phyloP scores from a whole-genome alignment of 2,329 filamentous ascomycete species.

The Apiospora phragmitis region DNA sequence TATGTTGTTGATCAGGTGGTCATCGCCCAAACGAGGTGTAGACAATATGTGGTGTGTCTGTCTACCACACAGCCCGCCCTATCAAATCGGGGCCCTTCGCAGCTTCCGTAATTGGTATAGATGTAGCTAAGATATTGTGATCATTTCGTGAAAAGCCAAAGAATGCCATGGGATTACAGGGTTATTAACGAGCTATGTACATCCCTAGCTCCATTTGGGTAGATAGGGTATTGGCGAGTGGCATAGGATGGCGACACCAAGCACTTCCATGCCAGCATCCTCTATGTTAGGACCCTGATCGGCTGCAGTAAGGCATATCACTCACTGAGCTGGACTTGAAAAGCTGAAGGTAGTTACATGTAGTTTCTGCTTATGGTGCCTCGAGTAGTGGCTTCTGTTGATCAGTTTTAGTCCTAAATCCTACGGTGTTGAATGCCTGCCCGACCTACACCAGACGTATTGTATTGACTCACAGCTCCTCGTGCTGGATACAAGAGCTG shows the following conservation, averaged over 20 bases:
- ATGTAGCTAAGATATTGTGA: background rate
- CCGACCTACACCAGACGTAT: background rate
- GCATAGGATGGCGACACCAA: background rate
- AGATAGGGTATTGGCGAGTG: background rate
- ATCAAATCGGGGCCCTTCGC: background rate
- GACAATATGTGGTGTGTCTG: background rate
- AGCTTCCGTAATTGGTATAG: background rate
- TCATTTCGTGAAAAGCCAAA: background rate
- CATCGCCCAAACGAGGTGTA: background rate
- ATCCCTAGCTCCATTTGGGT: background rate
- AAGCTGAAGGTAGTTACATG: background rate
- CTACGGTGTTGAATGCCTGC: background rate
- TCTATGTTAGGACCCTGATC: background rate
- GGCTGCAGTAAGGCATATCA: background rate
- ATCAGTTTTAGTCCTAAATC: background rate
- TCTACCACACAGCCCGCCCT: background rate
- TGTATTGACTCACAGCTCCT: background rate
- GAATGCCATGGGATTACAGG: background rate
- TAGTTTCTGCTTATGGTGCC: background rate
- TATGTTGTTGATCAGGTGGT: background rate
- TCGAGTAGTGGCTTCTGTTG: background rate
- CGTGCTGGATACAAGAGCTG: background rate
- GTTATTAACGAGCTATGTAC: background rate
- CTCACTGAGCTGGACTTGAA: no score
- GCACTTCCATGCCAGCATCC: background rate